Percentiles rank a stretch among this genome's conserved stretches.
Evolutionary conservation across 1,284 basidiomycete species (phyloP).

Genomic region (Puccinia brachypodii): DNA sequence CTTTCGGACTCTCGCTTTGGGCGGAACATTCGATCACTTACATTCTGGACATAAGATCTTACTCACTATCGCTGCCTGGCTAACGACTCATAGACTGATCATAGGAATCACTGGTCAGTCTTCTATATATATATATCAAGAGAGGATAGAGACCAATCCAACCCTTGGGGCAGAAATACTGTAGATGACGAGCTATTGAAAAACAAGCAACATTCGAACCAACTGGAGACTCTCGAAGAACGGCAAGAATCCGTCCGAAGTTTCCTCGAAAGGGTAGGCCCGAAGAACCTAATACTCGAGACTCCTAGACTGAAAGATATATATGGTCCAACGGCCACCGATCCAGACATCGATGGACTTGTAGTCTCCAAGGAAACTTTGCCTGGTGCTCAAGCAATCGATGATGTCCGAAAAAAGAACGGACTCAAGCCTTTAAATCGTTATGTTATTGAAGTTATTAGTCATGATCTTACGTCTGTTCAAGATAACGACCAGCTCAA

Average conservation of each 20-base stretch:
- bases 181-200: not conserved
- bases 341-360: conserved; percentile 77
- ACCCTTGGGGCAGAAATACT: not conserved
- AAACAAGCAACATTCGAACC: conserved; percentile 4
- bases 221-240: conserved; percentile 59
- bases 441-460: conserved; percentile 49
- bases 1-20: conserved; percentile 59
- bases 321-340: conserved; percentile 80
- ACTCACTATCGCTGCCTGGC: conserved; percentile 82
- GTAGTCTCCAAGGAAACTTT: conserved; percentile 84
- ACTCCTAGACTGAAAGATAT: conserved; percentile 63
- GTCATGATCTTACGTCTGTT: not conserved
- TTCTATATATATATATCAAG: not conserved
- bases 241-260: conserved; percentile 67
- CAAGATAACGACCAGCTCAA: not conserved
- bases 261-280: conserved; percentile 57
- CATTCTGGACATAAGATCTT: conserved; percentile 98
- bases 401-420: conserved; percentile 54
- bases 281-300: conserved; percentile 22
- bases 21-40: conserved; percentile 93
- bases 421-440: conserved; percentile 39
- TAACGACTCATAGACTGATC: conserved; percentile 75
- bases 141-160: not conserved
- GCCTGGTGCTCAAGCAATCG: conserved; percentile 71
- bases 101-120: conserved; percentile 77